Base-by-base conservation (phyloP, 1,284 basidiomycete species). In the Anthracocystis walkeri region DNA sequence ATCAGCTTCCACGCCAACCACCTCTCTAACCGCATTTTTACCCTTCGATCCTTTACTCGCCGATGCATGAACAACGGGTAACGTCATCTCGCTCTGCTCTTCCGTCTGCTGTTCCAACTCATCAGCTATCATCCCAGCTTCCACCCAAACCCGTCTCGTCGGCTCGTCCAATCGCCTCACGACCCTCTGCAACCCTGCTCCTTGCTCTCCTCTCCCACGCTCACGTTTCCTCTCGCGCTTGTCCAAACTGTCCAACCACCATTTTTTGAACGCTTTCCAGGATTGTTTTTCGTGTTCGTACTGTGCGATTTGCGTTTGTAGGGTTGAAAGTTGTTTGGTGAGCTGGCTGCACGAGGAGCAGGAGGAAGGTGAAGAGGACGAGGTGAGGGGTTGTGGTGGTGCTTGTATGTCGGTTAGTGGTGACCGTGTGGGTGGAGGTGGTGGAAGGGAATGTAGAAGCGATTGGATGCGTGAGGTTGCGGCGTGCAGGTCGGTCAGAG, bases 201-300 rank as follows among this genome's bases (percentile, higher is more conserved):
- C n/a, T n/a, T n/a, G 20, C n/a, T 14, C 16, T 6, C 29, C 14
- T 20, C 29, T 12, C 23, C 52, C 38, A 1, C 53, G 40, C 14
- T 27, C 4, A 6, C 46, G 20, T 4, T 21, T 46, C 12, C 60
- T 40, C 14, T 75, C 59, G 12, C 52, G 40, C 31, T 70, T 69
- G 3, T 41, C 38, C 10, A 75, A 33, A 16, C 46, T 44, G 2
- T 46, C 56, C 10, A 75, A 35, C 72, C 72, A 75, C 72, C 72
- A 75, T 4, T 31, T 18, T 23, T 75, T 75, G 52, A 75, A 75
- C 21, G 45, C 63, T 6, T 49, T 56, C 72, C 72, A 75, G 1
- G 66, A 57, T 11, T 64, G 23, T 1, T 53, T 25, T 18, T 75
- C 72, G 33, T 41, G 45, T 14, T 65, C 50, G 42, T 69, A 52